A percentile compares a stretch with the other conserved stretches of the same genome.
phyloP scores from a whole-genome alignment of 306 rosid genomes.

The Dryas octopetala region DNA sequence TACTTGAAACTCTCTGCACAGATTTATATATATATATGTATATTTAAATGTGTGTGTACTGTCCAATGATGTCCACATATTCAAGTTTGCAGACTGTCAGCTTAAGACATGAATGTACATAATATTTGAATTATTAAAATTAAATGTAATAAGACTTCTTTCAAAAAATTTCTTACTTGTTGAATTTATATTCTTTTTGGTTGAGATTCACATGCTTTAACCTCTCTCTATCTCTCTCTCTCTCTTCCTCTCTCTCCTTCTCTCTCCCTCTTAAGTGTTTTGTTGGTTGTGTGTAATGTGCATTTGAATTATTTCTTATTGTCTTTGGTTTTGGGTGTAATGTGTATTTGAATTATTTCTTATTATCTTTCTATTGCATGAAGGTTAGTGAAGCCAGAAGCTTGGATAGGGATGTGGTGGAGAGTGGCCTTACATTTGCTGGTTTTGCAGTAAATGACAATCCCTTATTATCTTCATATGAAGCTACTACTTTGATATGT shows the following conservation, averaged over 20 bases:
- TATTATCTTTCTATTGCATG: constrained; percentile 35
- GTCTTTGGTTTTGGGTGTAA: neutral
- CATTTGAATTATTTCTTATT: constrained; percentile 27
- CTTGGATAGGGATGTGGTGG: constrained; percentile 96
- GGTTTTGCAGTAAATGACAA: constrained; percentile 83
- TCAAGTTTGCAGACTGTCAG: too few relatives aligned
- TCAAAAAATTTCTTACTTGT: neutral
- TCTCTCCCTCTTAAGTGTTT: too few relatives aligned
- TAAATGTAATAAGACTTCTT: neutral
- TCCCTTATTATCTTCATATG: neutral
- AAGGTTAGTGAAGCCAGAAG: constrained; percentile 99
- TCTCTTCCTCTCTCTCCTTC: too few relatives aligned
- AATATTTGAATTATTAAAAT: neutral
- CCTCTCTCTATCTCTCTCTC: neutral
- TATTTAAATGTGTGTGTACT: too few relatives aligned
- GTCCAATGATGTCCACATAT: too few relatives aligned
- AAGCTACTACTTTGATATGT: neutral
- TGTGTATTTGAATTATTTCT: constrained; percentile 23
- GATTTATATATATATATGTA: too few relatives aligned
- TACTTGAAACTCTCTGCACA: too few relatives aligned
- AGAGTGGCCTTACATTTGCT: constrained; percentile 79
- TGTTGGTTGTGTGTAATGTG: neutral
- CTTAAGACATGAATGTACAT: neutral
- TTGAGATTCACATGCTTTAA: neutral
- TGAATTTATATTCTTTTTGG: neutral